Evolutionary conservation across 1,139 yeast genomes (phyloP).

Genomic region (Magnusiomyces suaveolens): DNA sequence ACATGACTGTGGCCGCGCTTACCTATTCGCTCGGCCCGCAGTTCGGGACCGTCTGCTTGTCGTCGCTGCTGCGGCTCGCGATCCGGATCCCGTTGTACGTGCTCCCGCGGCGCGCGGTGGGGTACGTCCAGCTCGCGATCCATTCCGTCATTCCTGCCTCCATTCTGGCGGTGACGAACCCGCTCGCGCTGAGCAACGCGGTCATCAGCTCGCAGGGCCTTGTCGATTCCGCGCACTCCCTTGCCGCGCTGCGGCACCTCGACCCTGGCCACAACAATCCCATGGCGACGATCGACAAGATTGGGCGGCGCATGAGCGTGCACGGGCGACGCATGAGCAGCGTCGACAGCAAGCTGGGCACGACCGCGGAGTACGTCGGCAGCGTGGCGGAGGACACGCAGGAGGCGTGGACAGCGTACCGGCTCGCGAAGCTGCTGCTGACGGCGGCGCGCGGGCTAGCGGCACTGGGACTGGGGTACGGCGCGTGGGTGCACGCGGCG

Average conservation of each 20-base stretch:
- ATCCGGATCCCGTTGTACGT: slow-evolving; percentile 32
- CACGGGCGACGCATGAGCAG: background rate
- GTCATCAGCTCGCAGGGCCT: slow-evolving; percentile 30
- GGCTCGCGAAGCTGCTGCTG: slow-evolving; percentile 33
- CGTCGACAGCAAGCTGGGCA: slow-evolving; percentile 2
- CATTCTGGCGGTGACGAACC: slow-evolving; percentile 28
- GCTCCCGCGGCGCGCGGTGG: slow-evolving; percentile 29
- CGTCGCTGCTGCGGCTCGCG: slow-evolving; percentile 29
- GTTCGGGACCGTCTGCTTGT: slow-evolving; percentile 34
- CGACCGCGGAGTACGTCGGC: background rate
- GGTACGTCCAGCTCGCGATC: slow-evolving; percentile 23
- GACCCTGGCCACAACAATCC: slow-evolving; percentile 18
- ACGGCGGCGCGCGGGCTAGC: slow-evolving; percentile 33
- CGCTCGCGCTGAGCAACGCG: slow-evolving; percentile 34
- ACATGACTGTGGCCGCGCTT: slow-evolving; percentile 23
- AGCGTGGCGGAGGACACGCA: background rate
- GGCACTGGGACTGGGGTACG: slow-evolving; percentile 32
- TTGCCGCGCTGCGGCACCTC: slow-evolving; percentile 21
- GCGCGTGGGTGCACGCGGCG: slow-evolving; percentile 37
- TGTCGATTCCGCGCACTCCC: slow-evolving; percentile 27
- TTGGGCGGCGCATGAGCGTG: background rate
- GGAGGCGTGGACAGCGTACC: slow-evolving; percentile 27
- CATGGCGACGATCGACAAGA: background rate
- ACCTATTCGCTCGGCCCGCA: slow-evolving; percentile 28
- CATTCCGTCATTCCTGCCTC: slow-evolving; percentile 27